Conservation (phyloP, 2,329 filamentous ascomycete species). For the Intubia oerlemansii region DNA sequence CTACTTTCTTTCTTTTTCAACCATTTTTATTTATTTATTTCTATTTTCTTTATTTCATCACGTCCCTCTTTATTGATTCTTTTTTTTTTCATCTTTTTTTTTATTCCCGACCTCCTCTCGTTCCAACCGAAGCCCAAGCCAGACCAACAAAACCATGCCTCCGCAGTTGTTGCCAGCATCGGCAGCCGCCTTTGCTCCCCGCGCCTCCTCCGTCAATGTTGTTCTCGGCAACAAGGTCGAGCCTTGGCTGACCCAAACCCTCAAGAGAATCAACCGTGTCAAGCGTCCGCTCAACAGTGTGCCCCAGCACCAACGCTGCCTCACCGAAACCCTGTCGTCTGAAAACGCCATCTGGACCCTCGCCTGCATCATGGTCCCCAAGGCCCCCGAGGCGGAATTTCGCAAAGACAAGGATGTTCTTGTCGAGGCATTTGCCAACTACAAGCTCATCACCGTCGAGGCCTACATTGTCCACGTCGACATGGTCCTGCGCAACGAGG, state of each 20-base stretch:
- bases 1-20: constrained; percentile 2
- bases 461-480: constrained; percentile 98
- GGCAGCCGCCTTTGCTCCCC: constrained; percentile 85
- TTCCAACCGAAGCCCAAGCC: not conserved
- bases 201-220: constrained; percentile 77
- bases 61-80: constrained; percentile 1
- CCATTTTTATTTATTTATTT: not conserved
- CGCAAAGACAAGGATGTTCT: constrained; percentile 63
- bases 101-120: not conserved
- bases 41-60: not conserved
- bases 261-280: constrained; percentile 91
- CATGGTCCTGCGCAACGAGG: constrained; percentile 93
- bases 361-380: constrained; percentile 79
- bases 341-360: constrained; percentile 86
- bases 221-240: constrained; percentile 83
- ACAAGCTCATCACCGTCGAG: constrained; percentile 80
- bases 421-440: constrained; percentile 77
- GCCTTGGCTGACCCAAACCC: constrained; percentile 86
- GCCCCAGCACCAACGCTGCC: constrained; percentile 81
- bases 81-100: not conserved
- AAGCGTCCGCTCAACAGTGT: constrained; percentile 97
- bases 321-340: constrained; percentile 84
- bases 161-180: constrained; percentile 86
- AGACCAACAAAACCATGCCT: constrained; percentile 38
- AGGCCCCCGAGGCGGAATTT: constrained; percentile 69